These are phyloP conservation scores for Backusella australiensis DNA, from an alignment of 192 early-diverging fungal species.

Conservation along the genomic window DNA sequence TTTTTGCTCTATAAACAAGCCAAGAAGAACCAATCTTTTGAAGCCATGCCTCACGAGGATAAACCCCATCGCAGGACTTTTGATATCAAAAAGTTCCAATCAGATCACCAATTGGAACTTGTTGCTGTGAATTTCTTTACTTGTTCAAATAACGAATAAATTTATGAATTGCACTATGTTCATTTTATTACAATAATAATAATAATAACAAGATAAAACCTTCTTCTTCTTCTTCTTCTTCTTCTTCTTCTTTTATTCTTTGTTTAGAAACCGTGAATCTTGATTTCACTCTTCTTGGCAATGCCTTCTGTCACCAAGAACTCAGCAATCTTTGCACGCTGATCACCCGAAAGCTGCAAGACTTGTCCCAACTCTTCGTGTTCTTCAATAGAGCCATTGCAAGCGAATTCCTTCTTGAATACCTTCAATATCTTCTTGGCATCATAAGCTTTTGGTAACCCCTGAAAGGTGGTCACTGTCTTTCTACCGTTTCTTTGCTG, in stretches of 20 bases:
- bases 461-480: constrained; percentile 92
- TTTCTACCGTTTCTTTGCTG: constrained; percentile 96
- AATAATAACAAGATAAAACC: neutral
- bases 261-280: constrained; percentile 92
- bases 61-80: constrained; percentile 25
- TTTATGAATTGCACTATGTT: neutral
- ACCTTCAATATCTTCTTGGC: constrained; percentile 88
- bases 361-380: constrained; percentile 89
- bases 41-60: constrained; percentile 19
- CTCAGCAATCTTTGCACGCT: constrained; percentile 74
- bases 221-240: neutral
- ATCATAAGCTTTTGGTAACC: constrained; percentile 81
- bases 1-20: constrained; percentile 58
- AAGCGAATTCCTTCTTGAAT: constrained; percentile 95
- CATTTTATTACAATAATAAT: neutral
- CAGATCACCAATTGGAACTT: constrained; percentile 40
- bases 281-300: constrained; percentile 75
- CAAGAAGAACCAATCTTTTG: constrained; percentile 18
- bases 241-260: no score
- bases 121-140: constrained; percentile 50
- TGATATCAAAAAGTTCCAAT: constrained; percentile 37
- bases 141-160: constrained; percentile 13
- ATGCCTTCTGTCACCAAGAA: constrained; percentile 75
- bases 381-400: constrained; percentile 90
- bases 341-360: constrained; percentile 94